Conservation (phyloP, 441 rosid species). For the Syzygium malaccense region DNA sequence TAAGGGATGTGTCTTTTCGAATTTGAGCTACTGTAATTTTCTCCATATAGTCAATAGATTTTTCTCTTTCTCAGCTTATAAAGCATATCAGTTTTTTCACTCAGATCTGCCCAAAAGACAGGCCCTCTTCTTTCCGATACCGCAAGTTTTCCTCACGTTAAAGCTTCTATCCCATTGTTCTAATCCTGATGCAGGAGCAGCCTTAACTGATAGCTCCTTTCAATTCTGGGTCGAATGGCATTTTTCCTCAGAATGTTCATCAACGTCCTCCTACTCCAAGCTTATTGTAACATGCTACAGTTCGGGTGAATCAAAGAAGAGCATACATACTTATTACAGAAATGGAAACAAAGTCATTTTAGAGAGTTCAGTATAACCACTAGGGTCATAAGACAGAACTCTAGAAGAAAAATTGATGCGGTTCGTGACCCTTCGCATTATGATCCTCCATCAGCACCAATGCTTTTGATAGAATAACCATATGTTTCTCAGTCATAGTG, state of each 20-base stretch:
- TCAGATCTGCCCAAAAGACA: not conserved
- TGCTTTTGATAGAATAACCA: not conserved
- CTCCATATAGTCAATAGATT: not conserved
- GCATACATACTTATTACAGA: not conserved
- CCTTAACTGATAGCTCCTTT: not conserved
- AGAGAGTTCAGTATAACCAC: not conserved
- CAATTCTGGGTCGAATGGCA: not conserved
- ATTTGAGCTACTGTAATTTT: not conserved
- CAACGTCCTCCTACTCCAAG: not conserved
- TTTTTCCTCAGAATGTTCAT: not conserved
- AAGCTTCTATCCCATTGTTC: not conserved
- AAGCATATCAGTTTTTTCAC: not conserved
- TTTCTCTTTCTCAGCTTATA: not conserved
- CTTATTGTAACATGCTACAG: not conserved
- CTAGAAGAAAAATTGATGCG: not conserved
- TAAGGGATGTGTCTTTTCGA: not conserved
- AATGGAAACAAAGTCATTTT: not conserved
- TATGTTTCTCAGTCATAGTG: not conserved
- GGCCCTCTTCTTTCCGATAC: not conserved
- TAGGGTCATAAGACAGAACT: not conserved
- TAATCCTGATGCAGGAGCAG: not conserved
- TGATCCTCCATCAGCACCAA: not conserved
- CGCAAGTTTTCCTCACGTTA: not conserved
- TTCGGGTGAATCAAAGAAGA: not conserved
- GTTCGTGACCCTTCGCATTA: not conserved